A percentile compares a stretch with the other conserved stretches of the same genome.
Evolutionary conservation across 1,284 basidiomycete genomes (phyloP).

Genomic region (Cerioporus squamosus): DNA sequence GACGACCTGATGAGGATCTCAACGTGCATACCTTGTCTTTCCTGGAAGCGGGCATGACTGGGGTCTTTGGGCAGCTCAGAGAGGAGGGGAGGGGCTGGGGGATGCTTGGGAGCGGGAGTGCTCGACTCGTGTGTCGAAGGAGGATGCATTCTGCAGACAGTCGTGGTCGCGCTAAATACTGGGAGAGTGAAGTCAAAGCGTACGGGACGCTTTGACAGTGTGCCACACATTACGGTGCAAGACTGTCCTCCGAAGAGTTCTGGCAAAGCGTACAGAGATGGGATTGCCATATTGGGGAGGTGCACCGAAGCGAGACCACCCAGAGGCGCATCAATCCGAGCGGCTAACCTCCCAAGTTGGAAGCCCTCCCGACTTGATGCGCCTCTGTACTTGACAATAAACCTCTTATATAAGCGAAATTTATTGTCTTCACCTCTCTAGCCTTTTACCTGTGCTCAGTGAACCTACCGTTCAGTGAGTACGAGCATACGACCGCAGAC

Average conservation of each 20-base stretch:
- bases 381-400: background rate
- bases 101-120: background rate
- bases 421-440: background rate
- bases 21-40: too few species aligned
- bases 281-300: background rate
- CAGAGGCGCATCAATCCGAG: slow-evolving; percentile 1
- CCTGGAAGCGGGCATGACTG: too few species aligned
- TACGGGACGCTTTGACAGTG: background rate
- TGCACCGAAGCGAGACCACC: slow-evolving; percentile 4
- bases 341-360: background rate
- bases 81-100: background rate
- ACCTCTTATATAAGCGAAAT: background rate
- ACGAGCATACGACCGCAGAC: background rate
- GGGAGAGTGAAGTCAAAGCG: background rate
- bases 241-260: background rate
- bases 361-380: slow-evolving; percentile 1
- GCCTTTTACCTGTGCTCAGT: background rate
- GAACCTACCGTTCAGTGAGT: background rate
- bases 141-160: background rate
- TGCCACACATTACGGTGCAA: background rate
- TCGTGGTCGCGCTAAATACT: background rate
- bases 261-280: background rate
- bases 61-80: background rate
- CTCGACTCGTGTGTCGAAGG: slow-evolving; percentile 4
- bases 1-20: too few species aligned